Conservation (phyloP, 805 yeast species). For the Spathaspora arborariae region DNA sequence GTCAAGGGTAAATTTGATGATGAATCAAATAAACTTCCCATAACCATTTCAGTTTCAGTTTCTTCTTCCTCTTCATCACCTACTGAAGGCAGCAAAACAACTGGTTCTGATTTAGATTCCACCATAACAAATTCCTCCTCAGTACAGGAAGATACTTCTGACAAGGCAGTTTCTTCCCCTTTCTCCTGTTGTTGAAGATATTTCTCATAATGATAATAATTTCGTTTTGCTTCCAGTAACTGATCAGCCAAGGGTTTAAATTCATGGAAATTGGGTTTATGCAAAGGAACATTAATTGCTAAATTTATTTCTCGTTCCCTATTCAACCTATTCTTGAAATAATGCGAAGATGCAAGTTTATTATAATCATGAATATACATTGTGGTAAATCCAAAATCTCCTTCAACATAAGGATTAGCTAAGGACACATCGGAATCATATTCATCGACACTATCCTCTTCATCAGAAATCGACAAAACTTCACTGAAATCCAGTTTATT, state of each 20-base stretch:
- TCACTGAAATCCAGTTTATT: conserved; percentile 25
- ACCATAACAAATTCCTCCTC: conserved; percentile 21
- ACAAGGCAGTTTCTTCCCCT: background rate
- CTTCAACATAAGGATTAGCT: conserved; percentile 50
- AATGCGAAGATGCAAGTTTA: background rate
- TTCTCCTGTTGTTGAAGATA: conserved; percentile 6
- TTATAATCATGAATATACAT: conserved; percentile 34
- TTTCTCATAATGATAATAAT: conserved; percentile 30
- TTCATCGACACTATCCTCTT: conserved; percentile 27
- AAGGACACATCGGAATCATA: conserved; percentile 47
- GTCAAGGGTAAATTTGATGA: conserved; percentile 11
- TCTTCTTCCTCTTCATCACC: conserved; percentile 20
- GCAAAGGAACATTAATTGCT: conserved; percentile 44
- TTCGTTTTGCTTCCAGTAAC: conserved; percentile 25
- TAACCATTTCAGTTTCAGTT: conserved; percentile 21
- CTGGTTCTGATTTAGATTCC: conserved; percentile 18
- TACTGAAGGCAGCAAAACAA: background rate
- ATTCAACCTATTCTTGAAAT: background rate
- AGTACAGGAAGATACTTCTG: background rate
- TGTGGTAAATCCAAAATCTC: conserved; percentile 46
- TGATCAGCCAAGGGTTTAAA: conserved; percentile 32
- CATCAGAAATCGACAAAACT: conserved; percentile 8
- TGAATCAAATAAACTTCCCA: conserved; percentile 18
- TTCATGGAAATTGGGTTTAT: conserved; percentile 36
- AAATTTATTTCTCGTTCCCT: background rate